These are phyloP conservation scores for Rosa rugosa DNA, from an alignment of 306 rosid genomes.

Conservation along the genomic window DNA sequence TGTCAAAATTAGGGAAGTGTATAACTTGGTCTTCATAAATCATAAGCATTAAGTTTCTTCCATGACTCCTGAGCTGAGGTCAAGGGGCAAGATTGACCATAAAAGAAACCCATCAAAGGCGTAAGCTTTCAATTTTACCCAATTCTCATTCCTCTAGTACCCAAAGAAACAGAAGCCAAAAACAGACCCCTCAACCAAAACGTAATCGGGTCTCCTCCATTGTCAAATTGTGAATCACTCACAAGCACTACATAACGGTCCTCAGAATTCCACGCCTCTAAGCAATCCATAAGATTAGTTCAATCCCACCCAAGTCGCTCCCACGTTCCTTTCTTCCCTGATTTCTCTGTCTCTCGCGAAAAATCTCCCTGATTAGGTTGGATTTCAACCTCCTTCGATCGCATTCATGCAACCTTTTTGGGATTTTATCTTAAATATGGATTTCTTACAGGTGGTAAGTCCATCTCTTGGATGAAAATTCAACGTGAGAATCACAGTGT, in stretches of 20 bases:
- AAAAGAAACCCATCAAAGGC: slow-evolving; percentile 7
- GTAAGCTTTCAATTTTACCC: slow-evolving; percentile 59
- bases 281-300: slow-evolving; percentile 52
- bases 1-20: not conserved
- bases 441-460: slow-evolving; percentile 42
- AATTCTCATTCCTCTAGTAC: not conserved
- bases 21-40: not conserved
- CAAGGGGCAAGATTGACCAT: not conserved
- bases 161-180: slow-evolving; percentile 7
- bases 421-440: slow-evolving; percentile 7
- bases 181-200: slow-evolving; percentile 38
- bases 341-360: slow-evolving; percentile 17
- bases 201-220: not conserved
- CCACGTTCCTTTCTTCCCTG: slow-evolving; percentile 65
- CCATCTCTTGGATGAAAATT: slow-evolving; percentile 39
- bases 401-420: slow-evolving; percentile 31
- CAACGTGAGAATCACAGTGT: slow-evolving; percentile 49
- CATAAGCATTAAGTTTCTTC: not conserved
- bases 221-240: slow-evolving; percentile 1
- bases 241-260: slow-evolving; percentile 39
- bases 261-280: slow-evolving; percentile 51
- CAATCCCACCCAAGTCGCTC: slow-evolving; percentile 55
- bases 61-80: not conserved
- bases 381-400: slow-evolving; percentile 60
- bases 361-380: slow-evolving; percentile 47